A percentile compares a stretch with the other conserved stretches of the same genome.
These are phyloP conservation scores for Celoporthe dispersa DNA, from an alignment of 2,329 filamentous ascomycete genomes.

Conservation along the genomic window DNA sequence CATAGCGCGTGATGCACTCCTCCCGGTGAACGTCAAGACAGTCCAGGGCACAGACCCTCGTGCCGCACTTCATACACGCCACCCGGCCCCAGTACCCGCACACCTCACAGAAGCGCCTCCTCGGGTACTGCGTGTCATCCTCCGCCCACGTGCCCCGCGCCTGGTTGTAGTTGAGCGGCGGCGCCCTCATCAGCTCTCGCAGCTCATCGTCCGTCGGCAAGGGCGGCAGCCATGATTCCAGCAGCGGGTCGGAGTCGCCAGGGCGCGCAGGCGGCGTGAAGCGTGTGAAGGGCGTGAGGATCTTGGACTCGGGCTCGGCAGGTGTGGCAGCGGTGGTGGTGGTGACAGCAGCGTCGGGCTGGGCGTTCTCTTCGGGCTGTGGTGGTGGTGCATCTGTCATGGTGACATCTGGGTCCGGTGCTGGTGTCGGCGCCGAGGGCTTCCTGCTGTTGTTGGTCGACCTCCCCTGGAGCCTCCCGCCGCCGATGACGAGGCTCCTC, in stretches of 20 bases:
- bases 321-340: constrained; percentile 30
- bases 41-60: constrained; percentile 75
- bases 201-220: constrained; percentile 66
- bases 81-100: constrained; percentile 84
- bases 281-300: constrained; percentile 42
- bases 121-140: constrained; percentile 36
- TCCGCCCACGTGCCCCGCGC: constrained; percentile 55
- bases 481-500: constrained; percentile 19
- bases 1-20: constrained; percentile 71
- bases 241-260: constrained; percentile 60
- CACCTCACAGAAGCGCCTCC: constrained; percentile 70
- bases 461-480: constrained; percentile 12
- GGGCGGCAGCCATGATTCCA: constrained; percentile 61
- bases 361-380: constrained; percentile 20
- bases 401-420: constrained; percentile 39
- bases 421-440: constrained; percentile 15
- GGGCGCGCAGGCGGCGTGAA: constrained; percentile 46
- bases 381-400: constrained; percentile 46
- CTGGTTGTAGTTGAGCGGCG: constrained; percentile 71
- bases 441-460: constrained; percentile 19
- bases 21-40: constrained; percentile 75
- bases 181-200: constrained; percentile 63
- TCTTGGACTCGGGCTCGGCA: constrained; percentile 35
- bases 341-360: constrained; percentile 31
- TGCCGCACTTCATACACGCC: constrained; percentile 78